Evolutionary conservation across 2,329 filamentous ascomycete genomes (phyloP), one percentile per base, ranked within the genome.

Genomic region (Aspergillus sp.): DNA sequence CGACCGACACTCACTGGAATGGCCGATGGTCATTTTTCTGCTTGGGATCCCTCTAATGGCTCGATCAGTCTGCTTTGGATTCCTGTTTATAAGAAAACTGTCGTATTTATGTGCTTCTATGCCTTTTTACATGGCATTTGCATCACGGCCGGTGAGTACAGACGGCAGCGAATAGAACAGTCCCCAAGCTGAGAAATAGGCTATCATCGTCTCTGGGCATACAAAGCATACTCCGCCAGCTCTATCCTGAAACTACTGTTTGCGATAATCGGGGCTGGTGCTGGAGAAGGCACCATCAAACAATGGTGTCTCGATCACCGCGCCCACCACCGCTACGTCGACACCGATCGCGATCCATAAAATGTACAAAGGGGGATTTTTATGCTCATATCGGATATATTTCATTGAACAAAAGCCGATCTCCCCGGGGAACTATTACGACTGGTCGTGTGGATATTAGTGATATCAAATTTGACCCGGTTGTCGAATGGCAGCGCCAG

Each of bases 11-110:
- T 19, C 19, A 4, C 19, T 19, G 19, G 19, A 19, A 19, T 93
- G 88, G 88, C 77, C 93, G 54, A 94, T 91, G 68, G 82, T 86
- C 47, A 78, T 75, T 46, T 78, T 93, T 65, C 89, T 93, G 64
- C 66, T 91, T 52, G 74, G 83, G 55, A 76, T 93, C 30, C 88
- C 88, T 34, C 53, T 90, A 37, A 71, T 78, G 43, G 88, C 88
- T 76, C 83, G 61, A 69, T 90, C 56, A 75, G 79, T 36, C 77
- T 87, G 39, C 82, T 85, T 70, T 93, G 84, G 82, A 83, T 87
- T 27, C 86, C 87, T 44, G 71, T 90, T 10, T 72, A 78, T 30
- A 68, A 73, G 51, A 79, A 85, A 65, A 90, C 86, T 1, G 76
- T 79, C 46, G 60, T 86, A 54, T 90, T 81, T 68, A 72, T 87